phyloP scores from a whole-genome alignment of 257 asterid genomes.

The Hygrophila difformis region DNA sequence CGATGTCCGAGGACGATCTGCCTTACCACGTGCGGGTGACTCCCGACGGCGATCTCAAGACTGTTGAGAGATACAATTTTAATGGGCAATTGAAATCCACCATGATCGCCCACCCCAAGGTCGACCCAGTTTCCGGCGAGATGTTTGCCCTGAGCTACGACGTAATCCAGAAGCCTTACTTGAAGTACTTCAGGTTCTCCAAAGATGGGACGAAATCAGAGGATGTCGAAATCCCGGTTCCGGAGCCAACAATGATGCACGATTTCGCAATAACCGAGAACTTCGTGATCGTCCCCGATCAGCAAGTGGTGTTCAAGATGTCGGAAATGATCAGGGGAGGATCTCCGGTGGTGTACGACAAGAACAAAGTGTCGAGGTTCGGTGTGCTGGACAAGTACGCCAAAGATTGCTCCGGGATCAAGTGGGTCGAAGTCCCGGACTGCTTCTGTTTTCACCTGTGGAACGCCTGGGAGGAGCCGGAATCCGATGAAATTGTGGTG shows the following conservation, averaged over 20 bases:
- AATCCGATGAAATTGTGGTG: conserved; percentile 65
- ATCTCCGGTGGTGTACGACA: conserved; percentile 81
- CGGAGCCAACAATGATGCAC: conserved; percentile 95
- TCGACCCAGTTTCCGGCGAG: conserved; percentile 86
- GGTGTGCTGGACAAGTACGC: conserved; percentile 71
- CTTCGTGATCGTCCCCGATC: conserved; percentile 75
- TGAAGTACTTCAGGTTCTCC: conserved; percentile 68
- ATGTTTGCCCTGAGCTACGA: conserved; percentile 87
- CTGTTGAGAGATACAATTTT: conserved; percentile 55
- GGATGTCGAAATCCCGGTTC: conserved; percentile 79
- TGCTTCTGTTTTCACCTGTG: conserved; percentile 95
- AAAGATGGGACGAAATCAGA: conserved; percentile 53
- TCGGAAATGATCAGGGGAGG: conserved; percentile 90
- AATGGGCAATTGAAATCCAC: conserved; percentile 51
- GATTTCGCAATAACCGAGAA: conserved; percentile 95
- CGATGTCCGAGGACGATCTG: conserved; percentile 95
- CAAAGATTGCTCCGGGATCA: conserved; percentile 25
- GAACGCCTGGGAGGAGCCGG: conserved; percentile 99
- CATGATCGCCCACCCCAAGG: conserved; percentile 95
- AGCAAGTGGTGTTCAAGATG: conserved; percentile 91
- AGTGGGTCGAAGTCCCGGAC: conserved; percentile 80
- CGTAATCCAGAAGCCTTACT: conserved; percentile 75
- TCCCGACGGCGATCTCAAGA: conserved; percentile 56
- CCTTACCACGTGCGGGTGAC: conserved; percentile 79
- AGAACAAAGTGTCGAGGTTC: conserved; percentile 51